A percentile compares a stretch with the other conserved stretches of the same genome.
Conservation (phyloP, 192 early-diverging fungal genomes). For the Rhizophlyctis rosea region DNA sequence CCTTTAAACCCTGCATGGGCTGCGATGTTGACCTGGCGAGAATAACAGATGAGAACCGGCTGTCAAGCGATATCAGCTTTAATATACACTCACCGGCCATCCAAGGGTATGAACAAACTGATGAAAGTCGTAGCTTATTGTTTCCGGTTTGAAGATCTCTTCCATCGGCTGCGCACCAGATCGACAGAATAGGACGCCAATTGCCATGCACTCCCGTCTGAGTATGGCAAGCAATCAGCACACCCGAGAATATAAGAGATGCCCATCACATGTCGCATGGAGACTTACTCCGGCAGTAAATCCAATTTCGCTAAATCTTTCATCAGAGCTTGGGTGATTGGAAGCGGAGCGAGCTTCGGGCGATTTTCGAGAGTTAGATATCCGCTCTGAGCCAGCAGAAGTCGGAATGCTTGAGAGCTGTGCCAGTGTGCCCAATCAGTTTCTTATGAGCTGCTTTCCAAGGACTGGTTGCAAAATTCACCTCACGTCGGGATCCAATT, state of each 20-base stretch:
- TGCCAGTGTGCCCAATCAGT: too few relatives aligned
- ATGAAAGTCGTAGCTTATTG: slow-evolving; percentile 58
- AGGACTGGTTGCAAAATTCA: too few relatives aligned
- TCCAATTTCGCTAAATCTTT: slow-evolving; percentile 65
- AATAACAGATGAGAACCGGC: not conserved
- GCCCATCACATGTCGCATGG: not conserved
- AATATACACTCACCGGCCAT: slow-evolving; percentile 57
- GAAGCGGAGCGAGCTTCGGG: slow-evolving; percentile 58
- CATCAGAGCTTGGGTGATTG: slow-evolving; percentile 59
- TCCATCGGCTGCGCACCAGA: slow-evolving; percentile 49
- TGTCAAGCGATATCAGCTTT: not conserved
- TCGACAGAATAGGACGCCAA: slow-evolving; percentile 61
- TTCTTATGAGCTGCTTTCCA: too few relatives aligned
- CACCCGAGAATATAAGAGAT: not conserved
- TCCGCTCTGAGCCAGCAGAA: slow-evolving; percentile 66
- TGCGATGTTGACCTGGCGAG: slow-evolving; percentile 46
- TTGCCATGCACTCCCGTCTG: slow-evolving; percentile 64
- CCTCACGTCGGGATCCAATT: too few relatives aligned
- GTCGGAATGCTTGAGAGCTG: slow-evolving; percentile 53
- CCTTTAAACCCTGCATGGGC: slow-evolving; percentile 67
- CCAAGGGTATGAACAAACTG: slow-evolving; percentile 68
- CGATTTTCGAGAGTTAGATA: slow-evolving; percentile 56
- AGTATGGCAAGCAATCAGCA: not conserved
- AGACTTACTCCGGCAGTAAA: slow-evolving; percentile 60
- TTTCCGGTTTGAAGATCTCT: slow-evolving; percentile 47